Conservation (phyloP, 2,329 filamentous ascomycete genomes). For the Conoideocrella luteorostrata region DNA sequence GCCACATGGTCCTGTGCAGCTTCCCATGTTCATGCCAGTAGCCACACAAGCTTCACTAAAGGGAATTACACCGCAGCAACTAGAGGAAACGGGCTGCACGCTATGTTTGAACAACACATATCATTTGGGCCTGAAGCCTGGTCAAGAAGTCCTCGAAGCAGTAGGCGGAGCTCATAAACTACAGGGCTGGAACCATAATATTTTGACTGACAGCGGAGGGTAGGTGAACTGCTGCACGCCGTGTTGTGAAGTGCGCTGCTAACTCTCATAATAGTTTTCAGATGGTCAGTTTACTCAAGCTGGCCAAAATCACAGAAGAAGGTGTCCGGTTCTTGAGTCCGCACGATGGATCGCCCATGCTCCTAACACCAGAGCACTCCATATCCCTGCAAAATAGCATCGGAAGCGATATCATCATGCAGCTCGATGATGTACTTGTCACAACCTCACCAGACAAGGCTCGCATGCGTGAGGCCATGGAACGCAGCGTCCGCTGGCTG, state of each 20-base stretch:
- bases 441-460: slow-evolving; percentile 86
- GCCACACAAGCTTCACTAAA: slow-evolving; percentile 95
- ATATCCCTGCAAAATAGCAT: slow-evolving; percentile 95
- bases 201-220: slow-evolving; percentile 77
- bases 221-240: slow-evolving; percentile 30
- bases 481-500: slow-evolving; percentile 89
- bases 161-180: slow-evolving; percentile 90
- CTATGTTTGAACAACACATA: slow-evolving; percentile 98
- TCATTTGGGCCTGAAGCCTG: slow-evolving; percentile 89
- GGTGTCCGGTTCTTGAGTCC: slow-evolving; percentile 94
- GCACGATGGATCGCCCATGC: slow-evolving; percentile 91
- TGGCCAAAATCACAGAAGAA: slow-evolving; percentile 91
- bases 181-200: slow-evolving; percentile 92
- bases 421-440: slow-evolving; percentile 94
- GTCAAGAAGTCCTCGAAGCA: slow-evolving; percentile 78
- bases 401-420: slow-evolving; percentile 98
- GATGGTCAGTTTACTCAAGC: slow-evolving; percentile 93
- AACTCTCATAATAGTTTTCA: slow-evolving; percentile 67
- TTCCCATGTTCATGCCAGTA: slow-evolving; percentile 98
- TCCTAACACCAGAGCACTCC: slow-evolving; percentile 94
- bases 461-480: slow-evolving; percentile 91
- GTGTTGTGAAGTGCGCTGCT: background rate
- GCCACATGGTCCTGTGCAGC: slow-evolving; percentile 82
- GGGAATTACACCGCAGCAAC: slow-evolving; percentile 84
- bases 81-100: slow-evolving; percentile 82